Percentiles rank a stretch among this genome's conserved stretches.
Conservation (phyloP, 257 asterid species). For the Solanum verrucosum region DNA sequence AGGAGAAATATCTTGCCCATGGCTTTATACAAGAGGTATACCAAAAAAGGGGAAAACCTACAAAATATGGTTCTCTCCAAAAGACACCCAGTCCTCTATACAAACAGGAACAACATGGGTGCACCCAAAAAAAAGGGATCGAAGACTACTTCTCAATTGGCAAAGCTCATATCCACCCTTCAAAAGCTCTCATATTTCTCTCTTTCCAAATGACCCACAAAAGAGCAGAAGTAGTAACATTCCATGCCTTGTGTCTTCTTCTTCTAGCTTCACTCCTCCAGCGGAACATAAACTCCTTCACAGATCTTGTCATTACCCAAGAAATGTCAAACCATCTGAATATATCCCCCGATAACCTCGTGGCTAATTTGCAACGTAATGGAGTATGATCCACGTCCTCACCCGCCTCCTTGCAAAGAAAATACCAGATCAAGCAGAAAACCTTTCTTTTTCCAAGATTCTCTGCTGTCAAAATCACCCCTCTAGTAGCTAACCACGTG, state of each 20-base stretch:
- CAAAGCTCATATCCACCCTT: background rate
- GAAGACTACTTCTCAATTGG: background rate
- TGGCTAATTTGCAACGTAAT: background rate
- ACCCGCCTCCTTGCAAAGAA: background rate
- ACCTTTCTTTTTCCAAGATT: background rate
- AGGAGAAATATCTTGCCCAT: background rate
- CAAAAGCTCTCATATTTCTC: background rate
- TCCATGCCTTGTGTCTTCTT: background rate
- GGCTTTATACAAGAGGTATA: background rate
- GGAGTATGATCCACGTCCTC: background rate
- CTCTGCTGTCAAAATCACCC: background rate
- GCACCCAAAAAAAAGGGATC: background rate
- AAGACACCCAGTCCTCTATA: background rate
- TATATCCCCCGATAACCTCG: background rate
- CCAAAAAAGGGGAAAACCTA: background rate
- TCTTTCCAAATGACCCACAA: background rate
- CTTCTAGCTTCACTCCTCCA: background rate
- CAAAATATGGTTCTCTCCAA: background rate
- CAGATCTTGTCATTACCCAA: background rate
- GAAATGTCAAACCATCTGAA: background rate
- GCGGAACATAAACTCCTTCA: background rate
- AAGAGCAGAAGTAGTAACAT: background rate
- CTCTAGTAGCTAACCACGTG: background rate
- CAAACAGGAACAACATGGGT: background rate
- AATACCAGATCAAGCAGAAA: background rate